phyloP scores from a whole-genome alignment of 2,329 filamentous ascomycete genomes.

The Pleurostoma richardsiae region DNA sequence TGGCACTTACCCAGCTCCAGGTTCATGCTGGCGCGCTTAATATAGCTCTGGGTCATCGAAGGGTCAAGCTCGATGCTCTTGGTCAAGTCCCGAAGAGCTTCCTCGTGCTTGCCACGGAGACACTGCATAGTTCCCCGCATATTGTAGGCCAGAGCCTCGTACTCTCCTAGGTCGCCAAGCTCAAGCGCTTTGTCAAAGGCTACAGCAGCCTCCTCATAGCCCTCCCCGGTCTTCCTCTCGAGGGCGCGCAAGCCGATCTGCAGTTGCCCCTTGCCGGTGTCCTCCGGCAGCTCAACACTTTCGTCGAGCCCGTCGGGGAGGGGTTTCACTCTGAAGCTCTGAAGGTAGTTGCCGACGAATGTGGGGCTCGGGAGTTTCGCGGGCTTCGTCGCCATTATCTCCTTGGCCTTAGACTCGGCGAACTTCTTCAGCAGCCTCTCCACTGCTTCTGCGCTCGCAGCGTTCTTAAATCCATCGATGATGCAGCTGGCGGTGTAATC shows the following conservation, averaged over 20 bases:
- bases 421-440: constrained; percentile 95
- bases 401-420: constrained; percentile 88
- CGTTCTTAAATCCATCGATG: constrained; percentile 94
- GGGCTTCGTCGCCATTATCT: constrained; percentile 77
- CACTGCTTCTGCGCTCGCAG: constrained; percentile 80
- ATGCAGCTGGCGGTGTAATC: constrained; percentile 99
- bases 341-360: constrained; percentile 97
- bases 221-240: constrained; percentile 80
- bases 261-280: constrained; percentile 79
- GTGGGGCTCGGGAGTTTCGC: constrained; percentile 91
- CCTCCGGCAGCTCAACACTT: constrained; percentile 68
- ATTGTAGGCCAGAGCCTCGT: constrained; percentile 91
- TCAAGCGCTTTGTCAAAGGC: constrained; percentile 88
- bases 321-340: constrained; percentile 87
- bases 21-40: constrained; percentile 98
- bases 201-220: constrained; percentile 81
- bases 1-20: constrained; percentile 71
- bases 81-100: constrained; percentile 79
- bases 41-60: constrained; percentile 88
- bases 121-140: constrained; percentile 95
- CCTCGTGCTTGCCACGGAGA: constrained; percentile 79
- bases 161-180: constrained; percentile 70
- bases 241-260: constrained; percentile 78
- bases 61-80: constrained; percentile 91
- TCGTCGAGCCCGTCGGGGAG: constrained; percentile 81